Percentiles rank a stretch among this genome's conserved stretches.
Conservation (phyloP, 768 basidiomycete species). For the Tulasnella sp. region DNA sequence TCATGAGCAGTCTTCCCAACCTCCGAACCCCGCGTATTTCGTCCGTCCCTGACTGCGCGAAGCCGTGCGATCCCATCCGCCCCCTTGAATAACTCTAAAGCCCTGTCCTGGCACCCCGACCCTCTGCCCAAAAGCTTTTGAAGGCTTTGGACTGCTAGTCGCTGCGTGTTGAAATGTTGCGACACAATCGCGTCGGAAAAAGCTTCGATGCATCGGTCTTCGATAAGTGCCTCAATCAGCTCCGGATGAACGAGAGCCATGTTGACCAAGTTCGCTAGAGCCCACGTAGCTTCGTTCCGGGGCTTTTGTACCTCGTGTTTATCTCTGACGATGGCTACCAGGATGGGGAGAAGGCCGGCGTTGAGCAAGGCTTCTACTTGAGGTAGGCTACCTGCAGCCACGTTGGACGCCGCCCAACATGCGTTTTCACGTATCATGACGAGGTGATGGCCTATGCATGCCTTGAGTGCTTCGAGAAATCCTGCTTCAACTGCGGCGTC, state of each 20-base stretch:
- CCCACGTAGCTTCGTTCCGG: background rate
- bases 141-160: background rate
- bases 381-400: background rate
- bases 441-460: background rate
- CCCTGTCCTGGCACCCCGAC: background rate
- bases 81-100: background rate
- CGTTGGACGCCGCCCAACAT: background rate
- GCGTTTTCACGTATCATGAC: background rate
- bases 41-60: background rate
- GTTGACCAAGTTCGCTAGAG: background rate
- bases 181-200: background rate
- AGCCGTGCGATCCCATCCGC: background rate
- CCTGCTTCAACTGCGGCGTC: background rate
- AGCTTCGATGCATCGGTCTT: background rate
- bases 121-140: background rate
- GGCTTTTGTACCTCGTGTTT: background rate
- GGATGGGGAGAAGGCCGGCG: background rate
- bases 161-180: background rate
- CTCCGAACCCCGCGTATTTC: background rate
- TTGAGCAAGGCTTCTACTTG: background rate
- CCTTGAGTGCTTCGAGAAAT: background rate
- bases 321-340: background rate
- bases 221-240: background rate
- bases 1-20: background rate
- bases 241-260: background rate